Conservation (phyloP, 129 eudicot genomes). For the Glebionis coronaria region DNA sequence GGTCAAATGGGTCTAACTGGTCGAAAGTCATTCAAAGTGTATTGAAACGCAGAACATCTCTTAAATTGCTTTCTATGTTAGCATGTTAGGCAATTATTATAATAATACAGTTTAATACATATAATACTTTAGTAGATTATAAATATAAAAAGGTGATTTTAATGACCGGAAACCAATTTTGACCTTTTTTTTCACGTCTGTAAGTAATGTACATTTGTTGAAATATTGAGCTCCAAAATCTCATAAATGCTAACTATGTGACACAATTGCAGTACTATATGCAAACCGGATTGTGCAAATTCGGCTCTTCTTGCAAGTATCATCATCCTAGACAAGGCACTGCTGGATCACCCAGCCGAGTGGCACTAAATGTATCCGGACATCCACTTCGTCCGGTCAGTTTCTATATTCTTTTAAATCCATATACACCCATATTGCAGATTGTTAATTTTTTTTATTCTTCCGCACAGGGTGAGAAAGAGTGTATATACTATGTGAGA, state of each 20-base stretch:
- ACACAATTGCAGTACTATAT: slow-evolving; percentile 55
- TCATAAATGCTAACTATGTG: slow-evolving; percentile 12
- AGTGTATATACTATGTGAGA: slow-evolving; percentile 78
- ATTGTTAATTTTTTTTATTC: background rate
- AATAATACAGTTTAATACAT: too few species aligned
- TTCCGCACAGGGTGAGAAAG: slow-evolving; percentile 71
- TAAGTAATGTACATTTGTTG: background rate
- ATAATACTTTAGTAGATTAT: too few species aligned
- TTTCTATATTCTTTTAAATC: background rate
- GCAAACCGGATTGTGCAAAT: slow-evolving; percentile 87
- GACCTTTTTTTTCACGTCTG: too few species aligned
- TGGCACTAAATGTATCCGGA: slow-evolving; percentile 59
- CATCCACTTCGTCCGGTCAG: slow-evolving; percentile 85
- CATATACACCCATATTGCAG: background rate
- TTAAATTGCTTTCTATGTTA: too few species aligned
- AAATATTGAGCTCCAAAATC: background rate
- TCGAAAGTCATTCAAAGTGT: too few species aligned
- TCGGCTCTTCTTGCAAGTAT: slow-evolving; percentile 83
- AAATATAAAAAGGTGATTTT: too few species aligned
- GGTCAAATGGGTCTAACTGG: too few species aligned
- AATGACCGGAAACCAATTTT: too few species aligned
- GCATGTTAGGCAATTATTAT: too few species aligned
- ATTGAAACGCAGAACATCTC: too few species aligned
- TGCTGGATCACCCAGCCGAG: slow-evolving; percentile 47
- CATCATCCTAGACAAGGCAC: slow-evolving; percentile 89